Evolutionary conservation across 1,139 yeast genomes (phyloP).

Genomic region (Blastobotrys buckinghamii): DNA sequence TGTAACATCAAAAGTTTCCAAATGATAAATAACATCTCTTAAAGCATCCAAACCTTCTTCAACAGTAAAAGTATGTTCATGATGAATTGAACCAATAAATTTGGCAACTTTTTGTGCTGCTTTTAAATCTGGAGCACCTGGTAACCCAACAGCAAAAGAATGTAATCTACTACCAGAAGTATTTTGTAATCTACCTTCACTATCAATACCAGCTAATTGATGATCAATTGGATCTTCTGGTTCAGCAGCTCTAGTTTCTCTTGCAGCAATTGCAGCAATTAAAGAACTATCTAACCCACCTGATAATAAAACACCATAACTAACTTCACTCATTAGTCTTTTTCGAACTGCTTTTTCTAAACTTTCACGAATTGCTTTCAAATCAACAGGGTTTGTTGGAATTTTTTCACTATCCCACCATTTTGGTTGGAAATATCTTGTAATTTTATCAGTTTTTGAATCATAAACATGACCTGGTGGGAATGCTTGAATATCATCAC

Average conservation of each 20-base stretch:
- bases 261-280: constrained; percentile 94
- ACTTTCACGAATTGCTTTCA: constrained; percentile 62
- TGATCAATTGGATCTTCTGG: constrained; percentile 40
- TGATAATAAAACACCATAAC: constrained; percentile 91
- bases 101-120: constrained; percentile 95
- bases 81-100: constrained; percentile 92
- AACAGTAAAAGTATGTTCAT: constrained; percentile 93
- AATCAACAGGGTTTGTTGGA: constrained; percentile 73
- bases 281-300: constrained; percentile 97
- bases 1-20: constrained; percentile 97
- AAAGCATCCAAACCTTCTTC: constrained; percentile 96
- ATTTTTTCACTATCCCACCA: constrained; percentile 85
- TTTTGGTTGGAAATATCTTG: constrained; percentile 82
- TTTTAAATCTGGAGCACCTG: constrained; percentile 93
- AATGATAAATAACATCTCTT: constrained; percentile 87
- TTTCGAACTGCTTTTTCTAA: constrained; percentile 95
- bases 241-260: constrained; percentile 84
- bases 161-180: constrained; percentile 83
- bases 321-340: constrained; percentile 99
- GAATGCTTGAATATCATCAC: constrained; percentile 89
- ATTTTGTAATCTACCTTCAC: constrained; percentile 66
- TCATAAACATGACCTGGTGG: constrained; percentile 99
- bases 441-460: constrained; percentile 75
- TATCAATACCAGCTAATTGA: constrained; percentile 89
- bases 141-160: constrained; percentile 95